These are phyloP conservation scores for Aspergillus diversus DNA, from an alignment of 495 filamentous ascomycete genomes.

Conservation along the genomic window DNA sequence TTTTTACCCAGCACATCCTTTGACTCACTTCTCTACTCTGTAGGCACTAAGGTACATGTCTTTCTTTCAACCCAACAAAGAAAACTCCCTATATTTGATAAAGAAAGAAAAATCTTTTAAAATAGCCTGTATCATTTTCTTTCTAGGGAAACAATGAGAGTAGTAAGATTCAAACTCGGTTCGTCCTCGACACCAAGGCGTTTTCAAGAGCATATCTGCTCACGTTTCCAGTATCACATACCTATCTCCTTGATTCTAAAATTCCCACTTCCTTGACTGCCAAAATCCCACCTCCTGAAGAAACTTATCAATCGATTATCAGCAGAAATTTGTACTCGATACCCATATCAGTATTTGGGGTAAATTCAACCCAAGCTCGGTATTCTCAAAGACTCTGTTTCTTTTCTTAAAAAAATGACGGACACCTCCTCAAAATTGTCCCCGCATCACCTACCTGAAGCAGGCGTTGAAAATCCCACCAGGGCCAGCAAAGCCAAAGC, in stretches of 20 bases:
- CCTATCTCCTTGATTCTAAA: not conserved
- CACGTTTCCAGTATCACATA: not conserved
- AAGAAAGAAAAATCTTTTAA: not conserved
- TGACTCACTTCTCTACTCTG: not conserved
- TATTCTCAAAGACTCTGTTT: too few relatives aligned
- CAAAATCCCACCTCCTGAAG: not conserved
- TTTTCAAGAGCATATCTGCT: not conserved
- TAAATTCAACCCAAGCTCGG: too few relatives aligned
- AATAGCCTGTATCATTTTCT: not conserved
- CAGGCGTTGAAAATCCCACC: not conserved
- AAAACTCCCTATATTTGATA: not conserved
- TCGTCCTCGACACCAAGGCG: not conserved
- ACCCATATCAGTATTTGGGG: too few relatives aligned
- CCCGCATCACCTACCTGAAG: not conserved
- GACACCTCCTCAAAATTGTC: not conserved
- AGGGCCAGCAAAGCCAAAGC: not conserved
- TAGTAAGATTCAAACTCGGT: not conserved
- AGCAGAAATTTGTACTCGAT: too few relatives aligned
- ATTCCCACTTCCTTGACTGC: not conserved
- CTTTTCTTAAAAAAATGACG: too few relatives aligned
- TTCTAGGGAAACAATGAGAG: not conserved
- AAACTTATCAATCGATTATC: too few relatives aligned
- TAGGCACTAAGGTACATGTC: not conserved
- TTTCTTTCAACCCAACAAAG: not conserved
- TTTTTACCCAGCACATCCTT: not conserved